Evolutionary conservation across 306 rosid genomes (phyloP), one percentile per base, ranked within the genome.

Genomic region (Comarum palustre): DNA sequence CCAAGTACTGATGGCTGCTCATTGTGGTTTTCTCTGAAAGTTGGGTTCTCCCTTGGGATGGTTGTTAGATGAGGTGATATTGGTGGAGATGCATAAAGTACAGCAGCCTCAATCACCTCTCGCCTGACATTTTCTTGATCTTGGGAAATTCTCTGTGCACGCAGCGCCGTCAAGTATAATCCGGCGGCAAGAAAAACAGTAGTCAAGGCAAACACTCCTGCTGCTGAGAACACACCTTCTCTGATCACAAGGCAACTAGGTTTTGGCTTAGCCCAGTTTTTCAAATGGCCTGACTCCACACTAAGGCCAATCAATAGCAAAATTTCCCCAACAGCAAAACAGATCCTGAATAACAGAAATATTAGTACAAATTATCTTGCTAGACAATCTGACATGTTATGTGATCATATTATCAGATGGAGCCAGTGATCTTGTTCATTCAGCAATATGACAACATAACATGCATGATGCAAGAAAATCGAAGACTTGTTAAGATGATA

Each of bases 261-360:
- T 78, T 73, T 87, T 22, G 97, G 96, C 41, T 55, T 82, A 0
- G 69, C 68, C 99, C 97, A 91, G n/a, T 90, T 90, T 50, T 77
- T 90, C 8, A 90, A 75, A 75, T 91, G 96, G 1, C 96, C 96
- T 4, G 99, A 91, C 69, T 95, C 99, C 54, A 91, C 92, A 60
- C 90, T 86, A 0, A 95, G 58, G 73, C 89, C 96, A 66, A 89
- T 85, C 67, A 95, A 39, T 51, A 95, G 57, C 75, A 95, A 68
- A n/a, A 88, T 85, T 72, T 95, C 99, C n/a, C 88, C 96, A 24
- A 90, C 89, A 25, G 90, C 87, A 75, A 95, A 95, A 80, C 92
- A 91, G 63, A 87, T 78, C 99, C 99, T 95, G 43, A 66, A 76
- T 3, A 16, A 13, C 2, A 24, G 19, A 38, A 14, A 52, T 43